Percentiles rank a stretch among this genome's conserved stretches.
These are phyloP conservation scores for Claviceps fusiformis DNA, from an alignment of 2,329 filamentous ascomycete genomes.

Conservation along the genomic window DNA sequence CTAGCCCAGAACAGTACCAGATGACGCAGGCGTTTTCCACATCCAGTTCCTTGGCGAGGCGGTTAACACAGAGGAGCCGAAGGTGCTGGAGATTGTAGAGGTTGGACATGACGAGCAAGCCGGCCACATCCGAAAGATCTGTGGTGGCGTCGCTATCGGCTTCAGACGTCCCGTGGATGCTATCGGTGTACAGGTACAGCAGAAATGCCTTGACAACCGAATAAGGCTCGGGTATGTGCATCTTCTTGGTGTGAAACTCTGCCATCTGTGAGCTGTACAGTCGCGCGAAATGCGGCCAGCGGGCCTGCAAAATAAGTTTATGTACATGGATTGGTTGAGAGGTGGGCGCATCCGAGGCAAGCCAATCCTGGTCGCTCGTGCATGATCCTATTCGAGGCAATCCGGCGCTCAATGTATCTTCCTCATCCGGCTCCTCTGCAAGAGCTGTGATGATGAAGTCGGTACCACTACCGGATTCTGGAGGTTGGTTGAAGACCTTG, in stretches of 20 bases:
- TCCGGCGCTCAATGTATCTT: slow-evolving; percentile 44
- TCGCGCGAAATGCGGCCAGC: slow-evolving; percentile 92
- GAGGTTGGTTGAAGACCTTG: slow-evolving; percentile 72
- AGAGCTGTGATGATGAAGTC: slow-evolving; percentile 89
- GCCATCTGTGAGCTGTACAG: slow-evolving; percentile 91
- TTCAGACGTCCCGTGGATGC: slow-evolving; percentile 47
- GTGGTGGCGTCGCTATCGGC: slow-evolving; percentile 58
- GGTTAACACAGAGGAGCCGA: slow-evolving; percentile 78
- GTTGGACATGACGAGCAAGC: slow-evolving; percentile 92
- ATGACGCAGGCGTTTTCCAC: slow-evolving; percentile 90
- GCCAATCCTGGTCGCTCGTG: slow-evolving; percentile 37
- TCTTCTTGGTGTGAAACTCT: slow-evolving; percentile 90
- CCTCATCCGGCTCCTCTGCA: slow-evolving; percentile 59
- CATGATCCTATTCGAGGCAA: slow-evolving; percentile 32
- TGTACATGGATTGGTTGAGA: slow-evolving; percentile 88
- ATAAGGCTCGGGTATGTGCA: slow-evolving; percentile 97
- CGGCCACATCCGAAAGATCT: slow-evolving; percentile 73
- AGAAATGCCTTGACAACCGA: slow-evolving; percentile 87
- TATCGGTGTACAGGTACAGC: slow-evolving; percentile 94
- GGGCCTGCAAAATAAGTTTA: slow-evolving; percentile 81
- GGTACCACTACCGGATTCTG: slow-evolving; percentile 71
- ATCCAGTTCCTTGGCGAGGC: slow-evolving; percentile 80
- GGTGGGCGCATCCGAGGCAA: slow-evolving; percentile 47
- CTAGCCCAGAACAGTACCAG: slow-evolving; percentile 85
- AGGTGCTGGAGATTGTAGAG: slow-evolving; percentile 95